Evolutionary conservation across 805 yeast genomes (phyloP), one percentile per base, ranked within the genome.

Genomic region (Kurtzmaniella cleridarum): DNA sequence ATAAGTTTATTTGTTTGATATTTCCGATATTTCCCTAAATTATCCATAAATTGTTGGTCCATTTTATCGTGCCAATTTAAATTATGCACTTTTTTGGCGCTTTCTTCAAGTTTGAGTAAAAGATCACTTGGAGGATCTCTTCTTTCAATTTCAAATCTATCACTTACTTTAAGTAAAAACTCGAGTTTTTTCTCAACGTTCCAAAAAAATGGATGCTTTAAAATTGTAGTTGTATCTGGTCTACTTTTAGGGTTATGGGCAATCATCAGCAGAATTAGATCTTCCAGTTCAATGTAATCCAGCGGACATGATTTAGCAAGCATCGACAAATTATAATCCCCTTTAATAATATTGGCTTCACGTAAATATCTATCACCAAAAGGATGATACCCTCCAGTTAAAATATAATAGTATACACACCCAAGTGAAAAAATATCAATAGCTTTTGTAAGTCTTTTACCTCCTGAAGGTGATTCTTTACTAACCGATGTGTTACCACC

Each of bases 351-450:
- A 53, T 93, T 90, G 10, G 85, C 93, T 53, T 93, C 98, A 39
- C 98, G 73, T 50, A 82, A 57, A 51, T 87, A 88, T 34, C 87
- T 69, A 51, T 85, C 93, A n/a, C 99, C 99, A 66, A 86, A 93
- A 4, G 99, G 98, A 67, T 93, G 99, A 7, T 60, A 55, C 0
- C 98, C 98, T 12, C 76, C 77, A 0, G 95, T 74, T 28, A 93
- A 62, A 30, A 90, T 83, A 53, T 89, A 93, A 56, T 76, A 91
- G 54, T 87, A 93, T 1, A 93, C 90, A 62, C 98, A 93, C 0
- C 99, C 99, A 44, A 91, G 66, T 0, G 97, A 86, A 55, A 93
- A 93, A 3, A 93, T 84, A 60, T 93, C 99, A 39, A 93, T 85
- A 0, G 96, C 89, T 46, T 90, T 76, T 0, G 96, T 90, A 30